Percentiles rank a stretch among this genome's conserved stretches.
phyloP scores from a whole-genome alignment of 352 stramenopile species.

The Phytophthora megakarya region DNA sequence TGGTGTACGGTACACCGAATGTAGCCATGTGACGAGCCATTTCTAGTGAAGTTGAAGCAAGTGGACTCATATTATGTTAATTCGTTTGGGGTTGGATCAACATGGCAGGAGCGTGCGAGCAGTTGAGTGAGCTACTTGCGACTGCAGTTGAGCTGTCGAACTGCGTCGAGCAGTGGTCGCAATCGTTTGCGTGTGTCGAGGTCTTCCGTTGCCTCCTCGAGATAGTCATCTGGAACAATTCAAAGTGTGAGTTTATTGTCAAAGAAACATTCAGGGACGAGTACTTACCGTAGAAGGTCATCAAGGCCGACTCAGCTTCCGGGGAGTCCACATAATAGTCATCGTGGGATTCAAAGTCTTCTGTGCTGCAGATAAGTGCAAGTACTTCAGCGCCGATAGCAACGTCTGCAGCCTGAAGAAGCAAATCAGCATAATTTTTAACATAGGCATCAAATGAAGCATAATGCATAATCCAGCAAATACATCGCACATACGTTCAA shows the following conservation, averaged over 20 bases:
- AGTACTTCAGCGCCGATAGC: constrained; percentile 69
- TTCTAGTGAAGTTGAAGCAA: neutral
- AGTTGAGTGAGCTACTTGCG: constrained; percentile 29
- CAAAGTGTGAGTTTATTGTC: neutral
- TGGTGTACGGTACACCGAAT: constrained; percentile 7
- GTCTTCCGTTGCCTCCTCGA: constrained; percentile 68
- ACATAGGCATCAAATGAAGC: neutral
- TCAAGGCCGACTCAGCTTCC: constrained; percentile 58
- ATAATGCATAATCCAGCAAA: neutral
- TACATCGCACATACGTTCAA: constrained; percentile 42
- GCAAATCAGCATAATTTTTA: neutral
- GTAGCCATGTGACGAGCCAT: constrained; percentile 30
- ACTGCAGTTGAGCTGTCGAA: constrained; percentile 41
- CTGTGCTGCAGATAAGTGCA: constrained; percentile 75
- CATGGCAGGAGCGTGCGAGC: too few relatives aligned
- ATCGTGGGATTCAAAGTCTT: constrained; percentile 36
- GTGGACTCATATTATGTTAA: neutral
- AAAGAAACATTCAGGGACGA: neutral
- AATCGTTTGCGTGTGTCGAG: constrained; percentile 70
- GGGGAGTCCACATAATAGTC: constrained; percentile 57
- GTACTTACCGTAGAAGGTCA: constrained; percentile 56
- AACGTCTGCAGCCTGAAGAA: constrained; percentile 47
- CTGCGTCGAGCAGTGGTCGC: constrained; percentile 70
- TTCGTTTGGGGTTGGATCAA: neutral
- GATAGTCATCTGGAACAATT: constrained; percentile 58